Base-by-base conservation (phyloP, 2,329 filamentous ascomycete species). In the Fusarium sp. region DNA sequence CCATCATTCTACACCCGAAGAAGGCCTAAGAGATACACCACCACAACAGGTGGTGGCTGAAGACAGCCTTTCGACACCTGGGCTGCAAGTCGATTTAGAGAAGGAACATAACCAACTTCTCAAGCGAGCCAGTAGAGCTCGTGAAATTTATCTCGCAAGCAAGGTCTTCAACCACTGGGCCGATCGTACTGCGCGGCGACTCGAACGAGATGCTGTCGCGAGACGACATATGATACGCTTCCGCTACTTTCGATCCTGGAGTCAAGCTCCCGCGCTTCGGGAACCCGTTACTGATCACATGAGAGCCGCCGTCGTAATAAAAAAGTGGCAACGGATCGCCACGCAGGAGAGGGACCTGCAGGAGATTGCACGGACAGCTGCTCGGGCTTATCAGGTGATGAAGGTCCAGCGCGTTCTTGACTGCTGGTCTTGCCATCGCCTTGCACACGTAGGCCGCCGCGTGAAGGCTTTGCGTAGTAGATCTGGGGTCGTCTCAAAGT, bases 141-240 rank as follows among this genome's bases (percentile, higher is more conserved):
- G 91, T 63, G 86, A 92, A 75, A 80, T 92, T 14, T 91, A 89
- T 72, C 83, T 93, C 9, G 80, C 79, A 14, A 80, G 77, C 68
- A 81, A 77, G 67, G 73, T 76, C 20, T 80, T 78, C 63, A 81
- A 78, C 60, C 79, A 80, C 69, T 97, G 93, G 93, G 87, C 87
- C 14, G 86, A 87, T 58, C 83, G 86, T 53, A 86, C 92, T 14
- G 86, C 85, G 8, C 89, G 92, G 16, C 88, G 93, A 74, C 83
- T 89, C 18, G 86, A 89, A 67, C 87, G 88, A 43, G 93, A 92
- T 6, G 88, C 87, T 7, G 84, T 89, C 44, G 93, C 92, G 22
- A 86, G 91, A 67, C 85, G 89, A 66, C 91, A 93, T 76, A 89
- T 95, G 64, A 81, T 96, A 57, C 85, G 90, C 59, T 88, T 82